Evolutionary conservation across 2,329 filamentous ascomycete genomes (phyloP).

Genomic region (Cordyceps sp.): DNA sequence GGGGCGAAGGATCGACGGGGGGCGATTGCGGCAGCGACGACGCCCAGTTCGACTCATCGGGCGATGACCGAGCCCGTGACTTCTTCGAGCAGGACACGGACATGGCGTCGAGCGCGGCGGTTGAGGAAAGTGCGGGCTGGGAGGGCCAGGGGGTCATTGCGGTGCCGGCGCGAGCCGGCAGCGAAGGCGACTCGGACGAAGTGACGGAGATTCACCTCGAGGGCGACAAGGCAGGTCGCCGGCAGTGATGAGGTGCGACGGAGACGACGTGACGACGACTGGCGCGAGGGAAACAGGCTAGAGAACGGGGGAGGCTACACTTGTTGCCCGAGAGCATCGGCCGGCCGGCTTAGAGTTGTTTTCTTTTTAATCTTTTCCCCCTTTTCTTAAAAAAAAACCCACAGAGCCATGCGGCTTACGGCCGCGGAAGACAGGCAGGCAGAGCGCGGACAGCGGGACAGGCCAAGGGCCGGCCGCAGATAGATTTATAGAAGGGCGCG

Average conservation of each 20-base stretch:
- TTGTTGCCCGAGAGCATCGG: no score
- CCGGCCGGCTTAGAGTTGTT: no score
- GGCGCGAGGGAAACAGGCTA: no score
- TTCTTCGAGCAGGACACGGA: constrained; percentile 13
- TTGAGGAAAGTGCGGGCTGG: constrained; percentile 11
- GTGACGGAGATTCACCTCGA: constrained; percentile 33
- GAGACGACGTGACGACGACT: neutral
- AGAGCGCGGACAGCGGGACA: no score
- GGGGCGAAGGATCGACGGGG: constrained; percentile 13
- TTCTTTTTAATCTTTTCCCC: no score
- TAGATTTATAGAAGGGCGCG: no score
- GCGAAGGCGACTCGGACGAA: constrained; percentile 23
- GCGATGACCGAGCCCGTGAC: constrained; percentile 14
- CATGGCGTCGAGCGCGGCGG: constrained; percentile 9
- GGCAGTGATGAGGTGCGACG: constrained; percentile 5
- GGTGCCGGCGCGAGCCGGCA: constrained; percentile 18
- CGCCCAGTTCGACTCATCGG: constrained; percentile 23
- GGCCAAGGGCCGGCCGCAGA: no score
- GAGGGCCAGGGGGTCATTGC: constrained; percentile 19
- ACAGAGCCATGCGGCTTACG: no score
- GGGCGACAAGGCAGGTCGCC: constrained; percentile 15
- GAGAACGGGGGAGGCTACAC: no score
- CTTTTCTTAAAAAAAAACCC: no score
- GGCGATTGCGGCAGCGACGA: constrained; percentile 25
- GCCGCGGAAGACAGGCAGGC: no score